These are phyloP conservation scores for Ampelocalamus luodianensis DNA, from an alignment of 176 grass and related monocot genomes.

Conservation along the genomic window DNA sequence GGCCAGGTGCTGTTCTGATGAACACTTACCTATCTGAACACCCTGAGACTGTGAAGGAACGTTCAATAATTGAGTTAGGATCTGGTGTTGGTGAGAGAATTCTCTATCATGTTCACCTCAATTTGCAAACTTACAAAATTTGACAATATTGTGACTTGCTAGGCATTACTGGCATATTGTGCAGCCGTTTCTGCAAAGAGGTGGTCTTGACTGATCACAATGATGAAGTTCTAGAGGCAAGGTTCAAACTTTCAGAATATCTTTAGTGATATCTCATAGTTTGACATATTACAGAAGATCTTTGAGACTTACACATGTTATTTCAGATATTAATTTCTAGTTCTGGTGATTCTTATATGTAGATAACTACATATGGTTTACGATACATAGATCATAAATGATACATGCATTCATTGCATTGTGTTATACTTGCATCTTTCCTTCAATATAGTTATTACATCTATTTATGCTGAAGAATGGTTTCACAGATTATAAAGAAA, in stretches of 20 bases:
- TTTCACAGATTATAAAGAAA: slow-evolving; percentile 83
- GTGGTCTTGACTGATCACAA: slow-evolving; percentile 89
- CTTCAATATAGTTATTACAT: slow-evolving; percentile 2
- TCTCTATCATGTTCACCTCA: slow-evolving; percentile 15
- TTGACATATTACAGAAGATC: slow-evolving; percentile 1
- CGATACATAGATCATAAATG: slow-evolving; percentile 36
- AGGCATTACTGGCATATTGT: slow-evolving; percentile 94
- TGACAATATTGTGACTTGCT: slow-evolving; percentile 33
- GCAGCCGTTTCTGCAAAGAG: slow-evolving; percentile 74
- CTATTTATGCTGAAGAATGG: slow-evolving; percentile 32
- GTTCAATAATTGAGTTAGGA: slow-evolving; percentile 77
- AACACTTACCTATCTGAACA: slow-evolving; percentile 87
- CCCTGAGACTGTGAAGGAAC: slow-evolving; percentile 67
- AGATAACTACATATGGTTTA: slow-evolving; percentile 19
- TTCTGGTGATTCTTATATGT: not conserved
- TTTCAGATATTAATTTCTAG: not conserved
- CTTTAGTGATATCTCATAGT: not conserved
- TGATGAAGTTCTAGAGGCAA: slow-evolving; percentile 97
- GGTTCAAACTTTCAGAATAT: slow-evolving; percentile 42
- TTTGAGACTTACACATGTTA: not conserved
- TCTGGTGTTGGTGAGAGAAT: slow-evolving; percentile 87
- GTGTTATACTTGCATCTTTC: slow-evolving; percentile 24
- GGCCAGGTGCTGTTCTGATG: slow-evolving; percentile 91
- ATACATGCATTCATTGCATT: not conserved
- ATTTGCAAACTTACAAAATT: slow-evolving; percentile 28